Percentiles rank a stretch among this genome's conserved stretches.
Conservation (phyloP, 768 basidiomycete genomes). For the Rickenella mellea region DNA sequence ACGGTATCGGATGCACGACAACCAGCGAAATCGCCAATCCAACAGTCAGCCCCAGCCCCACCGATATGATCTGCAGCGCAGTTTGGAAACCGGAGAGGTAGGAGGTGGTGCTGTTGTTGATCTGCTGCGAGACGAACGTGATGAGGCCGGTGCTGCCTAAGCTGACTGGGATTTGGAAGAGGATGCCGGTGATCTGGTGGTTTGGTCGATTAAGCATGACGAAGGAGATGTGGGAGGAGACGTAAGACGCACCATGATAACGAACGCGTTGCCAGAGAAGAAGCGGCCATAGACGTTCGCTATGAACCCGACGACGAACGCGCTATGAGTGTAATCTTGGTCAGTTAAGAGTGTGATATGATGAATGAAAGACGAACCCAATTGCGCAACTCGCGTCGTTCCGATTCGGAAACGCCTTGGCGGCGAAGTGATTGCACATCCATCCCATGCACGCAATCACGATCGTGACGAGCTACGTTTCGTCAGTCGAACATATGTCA, state of each 20-base stretch:
- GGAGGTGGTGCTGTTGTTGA: conserved; percentile 25
- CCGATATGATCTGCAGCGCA: conserved; percentile 66
- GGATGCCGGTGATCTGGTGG: conserved; percentile 57
- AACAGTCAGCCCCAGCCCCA: conserved; percentile 72
- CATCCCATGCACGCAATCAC: conserved; percentile 61
- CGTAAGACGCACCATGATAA: conserved; percentile 54
- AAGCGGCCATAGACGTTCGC: conserved; percentile 72
- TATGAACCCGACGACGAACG: conserved; percentile 73
- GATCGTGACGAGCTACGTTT: conserved; percentile 44
- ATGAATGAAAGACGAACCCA: conserved; percentile 31
- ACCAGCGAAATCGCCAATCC: conserved; percentile 66
- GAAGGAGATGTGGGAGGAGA: not conserved
- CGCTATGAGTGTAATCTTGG: conserved; percentile 25
- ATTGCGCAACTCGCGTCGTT: conserved; percentile 73
- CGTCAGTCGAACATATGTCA: not conserved
- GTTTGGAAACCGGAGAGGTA: conserved; percentile 68
- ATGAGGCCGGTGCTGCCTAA: conserved; percentile 74
- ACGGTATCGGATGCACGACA: conserved; percentile 55
- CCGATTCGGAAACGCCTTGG: conserved; percentile 51
- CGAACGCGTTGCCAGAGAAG: conserved; percentile 67
- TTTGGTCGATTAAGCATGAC: not conserved
- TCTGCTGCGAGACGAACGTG: conserved; percentile 50
- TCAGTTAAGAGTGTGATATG: too few species aligned
- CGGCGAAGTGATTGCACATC: conserved; percentile 69
- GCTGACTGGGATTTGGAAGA: conserved; percentile 81